These are phyloP conservation scores for Amanita pallidorosea DNA, from an alignment of 768 basidiomycete genomes.

Conservation along the genomic window DNA sequence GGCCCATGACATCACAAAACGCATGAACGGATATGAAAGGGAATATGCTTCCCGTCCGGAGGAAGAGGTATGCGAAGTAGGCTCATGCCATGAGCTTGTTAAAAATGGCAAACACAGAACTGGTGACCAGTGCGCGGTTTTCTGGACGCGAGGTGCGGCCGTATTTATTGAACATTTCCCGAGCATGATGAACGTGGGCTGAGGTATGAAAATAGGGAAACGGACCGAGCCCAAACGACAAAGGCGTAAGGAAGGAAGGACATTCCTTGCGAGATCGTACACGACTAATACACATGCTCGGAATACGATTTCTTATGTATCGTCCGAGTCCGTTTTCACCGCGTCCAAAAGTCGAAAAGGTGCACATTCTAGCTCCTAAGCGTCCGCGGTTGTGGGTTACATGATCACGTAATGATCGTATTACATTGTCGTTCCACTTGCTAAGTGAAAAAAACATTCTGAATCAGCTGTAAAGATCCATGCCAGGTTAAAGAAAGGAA, in stretches of 20 bases:
- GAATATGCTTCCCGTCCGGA: slow-evolving; percentile 74
- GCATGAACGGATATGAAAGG: slow-evolving; percentile 74
- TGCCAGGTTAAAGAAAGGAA: too few relatives aligned
- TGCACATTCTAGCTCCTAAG: too few relatives aligned
- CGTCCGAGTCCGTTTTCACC: too few relatives aligned
- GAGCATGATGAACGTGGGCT: too few relatives aligned
- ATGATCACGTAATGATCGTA: too few relatives aligned
- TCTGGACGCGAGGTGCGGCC: slow-evolving; percentile 61
- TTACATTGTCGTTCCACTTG: too few relatives aligned
- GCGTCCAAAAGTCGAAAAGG: too few relatives aligned
- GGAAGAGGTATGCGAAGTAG: slow-evolving; percentile 76
- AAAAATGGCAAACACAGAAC: slow-evolving; percentile 6
- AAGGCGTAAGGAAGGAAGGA: slow-evolving; percentile 73
- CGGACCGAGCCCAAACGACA: slow-evolving; percentile 86
- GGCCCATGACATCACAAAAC: slow-evolving; percentile 91
- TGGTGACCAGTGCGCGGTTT: slow-evolving; percentile 44
- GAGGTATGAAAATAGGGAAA: neutral
- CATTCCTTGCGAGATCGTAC: slow-evolving; percentile 60
- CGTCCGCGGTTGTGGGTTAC: too few relatives aligned
- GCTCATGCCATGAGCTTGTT: slow-evolving; percentile 44
- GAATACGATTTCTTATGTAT: slow-evolving; percentile 91
- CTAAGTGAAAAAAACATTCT: too few relatives aligned
- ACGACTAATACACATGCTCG: slow-evolving; percentile 72
- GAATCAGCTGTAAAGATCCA: too few relatives aligned
- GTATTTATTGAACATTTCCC: slow-evolving; percentile 69